Conservation (phyloP, 176 grass and related monocot species). For the Rhipidocladum racemiflorum region DNA sequence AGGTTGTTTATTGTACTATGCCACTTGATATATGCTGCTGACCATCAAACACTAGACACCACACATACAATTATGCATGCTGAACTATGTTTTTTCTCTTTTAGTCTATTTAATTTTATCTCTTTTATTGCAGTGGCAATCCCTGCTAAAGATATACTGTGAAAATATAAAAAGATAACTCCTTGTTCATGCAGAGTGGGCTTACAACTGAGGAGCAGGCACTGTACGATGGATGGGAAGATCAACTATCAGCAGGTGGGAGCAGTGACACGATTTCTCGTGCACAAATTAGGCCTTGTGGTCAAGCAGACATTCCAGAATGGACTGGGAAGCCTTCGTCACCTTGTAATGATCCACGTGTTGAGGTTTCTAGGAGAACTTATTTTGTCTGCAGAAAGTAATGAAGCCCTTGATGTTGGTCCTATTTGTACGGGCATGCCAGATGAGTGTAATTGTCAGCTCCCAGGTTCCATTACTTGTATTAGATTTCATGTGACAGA, state of each 20-base stretch:
- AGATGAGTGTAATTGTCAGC: constrained; percentile 34
- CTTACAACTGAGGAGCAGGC: constrained; percentile 19
- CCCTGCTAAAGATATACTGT: background rate
- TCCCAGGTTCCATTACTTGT: constrained; percentile 41
- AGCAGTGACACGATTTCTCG: background rate
- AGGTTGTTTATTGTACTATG: background rate
- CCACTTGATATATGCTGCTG: constrained; percentile 6
- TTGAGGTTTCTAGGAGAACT: constrained; percentile 51
- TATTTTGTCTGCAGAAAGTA: constrained; percentile 29
- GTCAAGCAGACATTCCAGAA: constrained; percentile 45
- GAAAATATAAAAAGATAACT: background rate
- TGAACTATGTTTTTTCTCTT: background rate
- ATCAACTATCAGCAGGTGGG: background rate
- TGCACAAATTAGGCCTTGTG: background rate
- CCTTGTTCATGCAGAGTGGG: constrained; percentile 32
- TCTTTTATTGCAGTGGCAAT: background rate
- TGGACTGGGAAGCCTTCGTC: constrained; percentile 42
- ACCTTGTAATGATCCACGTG: constrained; percentile 2
- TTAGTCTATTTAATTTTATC: background rate
- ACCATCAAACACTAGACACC: background rate
- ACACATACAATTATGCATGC: background rate
- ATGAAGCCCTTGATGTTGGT: constrained; percentile 5
- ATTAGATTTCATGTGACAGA: constrained; percentile 60
- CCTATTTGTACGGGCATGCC: constrained; percentile 36
- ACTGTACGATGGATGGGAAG: constrained; percentile 4